Evolutionary conservation across 495 filamentous ascomycete genomes (phyloP).

Genomic region (Neurospora intermedia): DNA sequence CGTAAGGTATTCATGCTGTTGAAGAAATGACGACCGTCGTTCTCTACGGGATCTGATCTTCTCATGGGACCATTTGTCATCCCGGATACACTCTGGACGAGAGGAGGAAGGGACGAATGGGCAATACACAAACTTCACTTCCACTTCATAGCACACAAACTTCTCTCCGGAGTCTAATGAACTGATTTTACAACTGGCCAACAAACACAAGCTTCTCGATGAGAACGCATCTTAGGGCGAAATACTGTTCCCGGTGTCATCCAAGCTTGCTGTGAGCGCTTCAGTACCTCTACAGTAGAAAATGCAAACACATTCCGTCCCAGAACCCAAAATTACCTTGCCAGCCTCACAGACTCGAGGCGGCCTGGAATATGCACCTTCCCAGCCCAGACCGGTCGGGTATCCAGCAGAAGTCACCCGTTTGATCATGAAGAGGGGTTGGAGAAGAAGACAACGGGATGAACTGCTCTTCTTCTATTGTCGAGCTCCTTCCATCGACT

Average conservation of each 20-base stretch:
- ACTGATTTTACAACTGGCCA: too few relatives aligned
- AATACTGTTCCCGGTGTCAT: background rate
- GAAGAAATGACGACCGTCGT: background rate
- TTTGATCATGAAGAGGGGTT: background rate
- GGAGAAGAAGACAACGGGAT: background rate
- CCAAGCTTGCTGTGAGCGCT: background rate
- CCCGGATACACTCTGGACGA: background rate
- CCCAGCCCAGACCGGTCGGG: background rate
- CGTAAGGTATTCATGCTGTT: background rate
- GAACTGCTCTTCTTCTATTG: background rate
- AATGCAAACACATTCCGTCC: background rate
- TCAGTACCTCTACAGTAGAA: background rate
- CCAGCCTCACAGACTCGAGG: background rate
- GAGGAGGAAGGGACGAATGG: background rate
- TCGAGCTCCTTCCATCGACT: background rate
- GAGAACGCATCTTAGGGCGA: background rate
- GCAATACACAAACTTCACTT: background rate
- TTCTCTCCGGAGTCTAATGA: background rate
- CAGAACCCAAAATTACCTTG: background rate
- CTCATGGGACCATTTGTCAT: background rate
- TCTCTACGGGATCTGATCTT: background rate
- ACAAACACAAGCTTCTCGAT: background rate
- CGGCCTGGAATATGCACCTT: background rate
- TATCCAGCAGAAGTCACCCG: background rate
- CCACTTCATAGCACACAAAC: background rate